Evolutionary conservation across 2,329 filamentous ascomycete species (phyloP).

Genomic region (Aspergillus sp.): DNA sequence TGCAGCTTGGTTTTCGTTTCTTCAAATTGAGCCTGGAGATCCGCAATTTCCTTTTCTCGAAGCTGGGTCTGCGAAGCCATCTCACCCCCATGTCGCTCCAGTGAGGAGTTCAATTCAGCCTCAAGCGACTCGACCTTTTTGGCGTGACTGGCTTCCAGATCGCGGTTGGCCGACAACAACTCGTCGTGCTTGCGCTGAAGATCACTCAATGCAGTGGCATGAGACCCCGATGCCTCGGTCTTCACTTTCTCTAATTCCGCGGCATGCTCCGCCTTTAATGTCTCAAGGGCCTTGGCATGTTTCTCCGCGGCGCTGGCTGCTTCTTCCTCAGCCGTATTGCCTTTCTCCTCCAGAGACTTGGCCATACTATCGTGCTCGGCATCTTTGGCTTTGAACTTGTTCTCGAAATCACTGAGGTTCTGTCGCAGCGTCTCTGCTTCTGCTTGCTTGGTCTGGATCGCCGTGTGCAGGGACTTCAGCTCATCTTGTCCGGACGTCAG

Average conservation of each 20-base stretch:
- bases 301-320: conserved; percentile 21
- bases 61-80: conserved; percentile 20
- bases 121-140: conserved; percentile 21
- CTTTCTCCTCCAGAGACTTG: conserved; percentile 26
- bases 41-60: conserved; percentile 21
- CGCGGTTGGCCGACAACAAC: conserved; percentile 16
- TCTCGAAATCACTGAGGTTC: conserved; percentile 27
- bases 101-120: conserved; percentile 13
- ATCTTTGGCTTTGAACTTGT: conserved; percentile 29
- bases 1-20: conserved; percentile 24
- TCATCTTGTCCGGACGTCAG: conserved; percentile 21
- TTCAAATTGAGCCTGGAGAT: conserved; percentile 27
- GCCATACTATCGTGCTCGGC: conserved; percentile 24
- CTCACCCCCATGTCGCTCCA: conserved; percentile 17
- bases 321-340: conserved; percentile 21
- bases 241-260: conserved; percentile 24
- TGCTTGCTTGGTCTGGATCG: conserved; percentile 26
- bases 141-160: conserved; percentile 23
- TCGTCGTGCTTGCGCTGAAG: conserved; percentile 28
- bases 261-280: conserved; percentile 26
- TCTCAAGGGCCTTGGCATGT: conserved; percentile 24
- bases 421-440: conserved; percentile 30
- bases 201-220: conserved; percentile 20
- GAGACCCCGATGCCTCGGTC: conserved; percentile 21
- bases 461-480: conserved; percentile 25